A percentile compares a stretch with the other conserved stretches of the same genome.
phyloP scores from a whole-genome alignment of 441 rosid genomes.

The Aleurites moluccanus region DNA sequence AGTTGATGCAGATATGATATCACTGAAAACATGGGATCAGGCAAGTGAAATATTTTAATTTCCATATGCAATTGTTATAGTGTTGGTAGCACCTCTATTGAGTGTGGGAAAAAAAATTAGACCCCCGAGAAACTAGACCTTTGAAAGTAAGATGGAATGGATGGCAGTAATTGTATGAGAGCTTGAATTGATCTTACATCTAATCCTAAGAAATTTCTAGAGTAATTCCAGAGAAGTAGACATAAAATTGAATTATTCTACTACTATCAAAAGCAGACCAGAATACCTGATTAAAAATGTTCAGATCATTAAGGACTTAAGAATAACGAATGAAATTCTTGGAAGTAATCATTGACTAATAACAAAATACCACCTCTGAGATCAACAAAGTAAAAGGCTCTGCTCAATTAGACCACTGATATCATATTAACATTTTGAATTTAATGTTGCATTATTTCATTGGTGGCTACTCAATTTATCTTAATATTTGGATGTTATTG shows the following conservation, averaged over 20 bases:
- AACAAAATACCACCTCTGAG: background rate
- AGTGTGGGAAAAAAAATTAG: background rate
- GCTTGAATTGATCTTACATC: background rate
- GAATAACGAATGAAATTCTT: background rate
- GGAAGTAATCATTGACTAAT: background rate
- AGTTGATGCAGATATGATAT: conserved; percentile 76
- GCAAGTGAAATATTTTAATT: conserved; percentile 34
- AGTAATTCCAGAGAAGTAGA: background rate
- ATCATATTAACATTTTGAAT: background rate
- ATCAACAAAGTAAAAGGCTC: background rate
- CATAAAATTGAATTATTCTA: background rate
- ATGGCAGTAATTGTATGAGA: background rate
- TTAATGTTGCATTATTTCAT: background rate
- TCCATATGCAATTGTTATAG: background rate
- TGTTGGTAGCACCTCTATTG: background rate
- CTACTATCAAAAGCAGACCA: background rate
- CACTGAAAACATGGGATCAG: conserved; percentile 89
- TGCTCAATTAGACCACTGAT: background rate
- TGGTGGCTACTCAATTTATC: background rate
- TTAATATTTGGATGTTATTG: background rate
- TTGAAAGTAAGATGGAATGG: background rate
- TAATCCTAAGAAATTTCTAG: background rate
- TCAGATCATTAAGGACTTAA: background rate
- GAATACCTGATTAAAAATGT: background rate
- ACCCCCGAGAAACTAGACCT: background rate